These are phyloP conservation scores for Serendipita sp. DNA, from an alignment of 768 basidiomycete genomes.

Conservation along the genomic window DNA sequence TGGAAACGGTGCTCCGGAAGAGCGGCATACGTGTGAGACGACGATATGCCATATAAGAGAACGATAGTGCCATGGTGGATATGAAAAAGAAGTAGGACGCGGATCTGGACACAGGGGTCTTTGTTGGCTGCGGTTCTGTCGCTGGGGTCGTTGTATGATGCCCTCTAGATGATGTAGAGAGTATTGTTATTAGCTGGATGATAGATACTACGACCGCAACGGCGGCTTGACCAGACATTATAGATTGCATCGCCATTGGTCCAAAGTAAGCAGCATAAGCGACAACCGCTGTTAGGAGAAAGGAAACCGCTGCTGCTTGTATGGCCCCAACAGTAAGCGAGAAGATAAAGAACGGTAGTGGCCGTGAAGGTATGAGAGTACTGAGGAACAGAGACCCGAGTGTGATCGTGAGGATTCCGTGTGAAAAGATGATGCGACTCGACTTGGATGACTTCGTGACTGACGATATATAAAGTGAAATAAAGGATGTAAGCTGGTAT, in stretches of 20 bases:
- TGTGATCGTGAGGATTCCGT: constrained; percentile 33
- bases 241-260: constrained; percentile 47
- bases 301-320: constrained; percentile 50
- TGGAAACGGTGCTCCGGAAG: constrained; percentile 39
- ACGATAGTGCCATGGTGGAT: constrained; percentile 46
- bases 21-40: constrained; percentile 43
- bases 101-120: constrained; percentile 27
- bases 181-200: constrained; percentile 54
- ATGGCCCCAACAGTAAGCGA: constrained; percentile 41
- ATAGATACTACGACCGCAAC: constrained; percentile 67
- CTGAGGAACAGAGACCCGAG: constrained; percentile 43
- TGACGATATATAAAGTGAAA: constrained; percentile 28
- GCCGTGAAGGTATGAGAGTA: constrained; percentile 37
- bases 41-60: constrained; percentile 35
- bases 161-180: constrained; percentile 27
- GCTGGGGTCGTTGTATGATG: constrained; percentile 9
- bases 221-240: constrained; percentile 75
- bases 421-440: neutral
- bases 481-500: constrained; percentile 32
- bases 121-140: constrained; percentile 10
- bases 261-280: constrained; percentile 76
- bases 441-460: neutral
- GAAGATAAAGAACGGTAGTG: constrained; percentile 47
- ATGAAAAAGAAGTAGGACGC: constrained; percentile 61
- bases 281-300: constrained; percentile 60